phyloP scores from a whole-genome alignment of 768 basidiomycete species.

The Suillus plorans region DNA sequence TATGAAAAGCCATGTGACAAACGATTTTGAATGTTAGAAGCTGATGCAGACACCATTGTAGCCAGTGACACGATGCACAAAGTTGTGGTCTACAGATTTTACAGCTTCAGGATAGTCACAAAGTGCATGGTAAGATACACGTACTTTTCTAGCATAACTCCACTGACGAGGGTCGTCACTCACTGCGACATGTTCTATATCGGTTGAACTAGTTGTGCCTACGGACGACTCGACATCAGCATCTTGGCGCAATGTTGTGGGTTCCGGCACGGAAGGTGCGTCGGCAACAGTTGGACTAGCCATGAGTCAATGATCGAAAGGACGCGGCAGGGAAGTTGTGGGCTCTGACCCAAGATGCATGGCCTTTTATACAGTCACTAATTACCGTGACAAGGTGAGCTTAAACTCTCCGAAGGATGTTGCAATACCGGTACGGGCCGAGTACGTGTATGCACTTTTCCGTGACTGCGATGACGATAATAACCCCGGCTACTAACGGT shows the following conservation, averaged over 20 bases:
- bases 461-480: no score
- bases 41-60: slow-evolving; percentile 22
- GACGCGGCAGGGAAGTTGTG: background rate
- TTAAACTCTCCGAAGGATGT: no score
- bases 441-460: no score
- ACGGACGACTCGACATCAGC: background rate
- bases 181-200: slow-evolving; percentile 42
- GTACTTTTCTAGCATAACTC: slow-evolving; percentile 55
- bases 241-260: background rate
- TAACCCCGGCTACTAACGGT: no score
- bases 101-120: background rate
- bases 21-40: slow-evolving; percentile 31
- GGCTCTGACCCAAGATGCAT: background rate
- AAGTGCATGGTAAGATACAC: slow-evolving; percentile 5
- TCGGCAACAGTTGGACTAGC: background rate
- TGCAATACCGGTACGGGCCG: no score
- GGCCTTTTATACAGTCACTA: no score
- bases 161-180: slow-evolving; percentile 62
- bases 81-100: slow-evolving; percentile 19
- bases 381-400: no score
- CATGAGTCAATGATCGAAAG: background rate
- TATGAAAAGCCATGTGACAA: slow-evolving; percentile 7
- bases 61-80: slow-evolving; percentile 28
- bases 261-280: background rate
- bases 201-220: slow-evolving; percentile 11